Percentiles rank a stretch among this genome's conserved stretches.
These are phyloP conservation scores for Paragyromitra xinjiangensis DNA, from an alignment of 495 filamentous ascomycete genomes.

Conservation along the genomic window DNA sequence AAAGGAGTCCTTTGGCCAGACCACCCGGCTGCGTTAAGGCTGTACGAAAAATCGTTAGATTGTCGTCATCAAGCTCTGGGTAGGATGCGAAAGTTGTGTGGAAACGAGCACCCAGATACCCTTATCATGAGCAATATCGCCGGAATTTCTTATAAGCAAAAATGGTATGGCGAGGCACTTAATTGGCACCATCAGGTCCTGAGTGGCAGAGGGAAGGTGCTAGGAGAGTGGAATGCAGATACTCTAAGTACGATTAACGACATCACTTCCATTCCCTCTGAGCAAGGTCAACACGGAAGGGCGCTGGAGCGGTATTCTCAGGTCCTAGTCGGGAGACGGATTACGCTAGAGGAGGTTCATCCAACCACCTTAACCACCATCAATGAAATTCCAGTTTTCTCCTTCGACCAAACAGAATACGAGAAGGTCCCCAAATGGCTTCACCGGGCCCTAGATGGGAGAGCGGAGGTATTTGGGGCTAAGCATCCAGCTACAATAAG, in stretches of 20 bases:
- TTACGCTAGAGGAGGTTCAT: conserved; percentile 2
- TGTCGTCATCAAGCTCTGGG: conserved; percentile 31
- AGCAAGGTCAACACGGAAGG: not conserved
- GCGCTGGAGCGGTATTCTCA: not conserved
- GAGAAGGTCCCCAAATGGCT: not conserved
- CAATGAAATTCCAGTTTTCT: not conserved
- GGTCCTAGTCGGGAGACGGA: not conserved
- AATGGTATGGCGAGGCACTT: conserved; percentile 6
- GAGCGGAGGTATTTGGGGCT: not conserved
- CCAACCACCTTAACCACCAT: conserved; percentile 2
- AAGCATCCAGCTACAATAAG: not conserved
- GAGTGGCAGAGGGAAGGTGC: not conserved
- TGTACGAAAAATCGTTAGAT: conserved; percentile 48
- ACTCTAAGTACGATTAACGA: conserved; percentile 4
- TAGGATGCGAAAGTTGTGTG: conserved; percentile 4
- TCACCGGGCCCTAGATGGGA: not conserved
- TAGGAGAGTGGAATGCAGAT: not conserved
- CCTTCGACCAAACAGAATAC: not conserved
- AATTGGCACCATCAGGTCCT: conserved; percentile 7
- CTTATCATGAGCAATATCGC: conserved; percentile 2
- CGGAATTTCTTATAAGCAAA: not conserved
- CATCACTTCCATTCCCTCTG: conserved; percentile 1
- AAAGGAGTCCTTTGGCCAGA: not conserved
- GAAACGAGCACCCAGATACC: not conserved
- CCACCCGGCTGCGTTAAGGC: conserved; percentile 9